A percentile compares a stretch with the other conserved stretches of the same genome.
These are phyloP conservation scores for Linderniella brevidens DNA, from an alignment of 257 asterid species.

Conservation along the genomic window DNA sequence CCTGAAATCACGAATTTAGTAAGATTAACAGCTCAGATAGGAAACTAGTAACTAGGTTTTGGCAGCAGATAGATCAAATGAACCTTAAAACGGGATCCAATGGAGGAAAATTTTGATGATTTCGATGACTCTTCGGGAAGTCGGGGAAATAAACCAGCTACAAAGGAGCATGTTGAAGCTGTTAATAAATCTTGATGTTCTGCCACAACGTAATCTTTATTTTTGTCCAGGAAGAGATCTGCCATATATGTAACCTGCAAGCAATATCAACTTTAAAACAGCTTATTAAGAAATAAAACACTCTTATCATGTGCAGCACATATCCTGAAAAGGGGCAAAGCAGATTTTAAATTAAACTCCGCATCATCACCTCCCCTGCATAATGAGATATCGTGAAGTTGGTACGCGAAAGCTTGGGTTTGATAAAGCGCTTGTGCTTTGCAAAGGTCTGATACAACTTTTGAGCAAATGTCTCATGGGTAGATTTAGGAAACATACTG, in stretches of 20 bases:
- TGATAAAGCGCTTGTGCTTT: constrained; percentile 88
- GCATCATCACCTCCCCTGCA: constrained; percentile 86
- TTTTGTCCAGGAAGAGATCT: constrained; percentile 90
- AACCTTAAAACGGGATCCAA: constrained; percentile 97
- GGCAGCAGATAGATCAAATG: constrained; percentile 7
- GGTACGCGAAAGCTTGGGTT: constrained; percentile 98
- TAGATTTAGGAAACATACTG: constrained; percentile 99
- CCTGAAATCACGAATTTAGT: not conserved
- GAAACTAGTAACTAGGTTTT: not conserved
- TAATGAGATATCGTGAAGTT: constrained; percentile 90
- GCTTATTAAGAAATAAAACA: not conserved
- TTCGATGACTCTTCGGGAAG: constrained; percentile 86
- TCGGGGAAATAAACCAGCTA: constrained; percentile 86
- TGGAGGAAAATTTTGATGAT: constrained; percentile 96
- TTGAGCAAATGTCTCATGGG: constrained; percentile 99
- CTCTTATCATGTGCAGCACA: not conserved
- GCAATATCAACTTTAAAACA: constrained; percentile 8
- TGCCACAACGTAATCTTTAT: constrained; percentile 97
- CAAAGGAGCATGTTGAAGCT: constrained; percentile 78
- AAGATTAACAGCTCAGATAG: not conserved
- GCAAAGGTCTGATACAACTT: constrained; percentile 88
- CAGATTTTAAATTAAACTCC: no score
- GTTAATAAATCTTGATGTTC: constrained; percentile 92
- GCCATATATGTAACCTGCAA: constrained; percentile 80
- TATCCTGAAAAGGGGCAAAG: not conserved